Conservation (phyloP, 768 basidiomycete genomes). For the Tylopilus felleus region DNA sequence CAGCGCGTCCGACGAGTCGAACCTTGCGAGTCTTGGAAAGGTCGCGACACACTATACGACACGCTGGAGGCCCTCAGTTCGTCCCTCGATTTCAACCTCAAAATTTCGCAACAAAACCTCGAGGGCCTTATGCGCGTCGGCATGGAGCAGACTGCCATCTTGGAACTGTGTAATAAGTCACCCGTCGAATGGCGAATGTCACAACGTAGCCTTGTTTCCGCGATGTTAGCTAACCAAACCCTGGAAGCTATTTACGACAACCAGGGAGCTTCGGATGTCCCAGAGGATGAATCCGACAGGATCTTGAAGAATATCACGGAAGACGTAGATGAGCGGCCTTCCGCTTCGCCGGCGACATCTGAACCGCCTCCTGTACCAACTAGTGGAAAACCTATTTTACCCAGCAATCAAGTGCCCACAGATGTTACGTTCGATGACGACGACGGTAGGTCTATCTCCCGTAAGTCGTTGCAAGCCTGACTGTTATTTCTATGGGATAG, state of each 20-base stretch:
- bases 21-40: conserved; percentile 22
- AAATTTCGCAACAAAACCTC: conserved; percentile 35
- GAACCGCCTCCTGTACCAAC: conserved; percentile 11
- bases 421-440: conserved; percentile 14
- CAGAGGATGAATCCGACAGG: conserved; percentile 10
- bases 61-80: conserved; percentile 28
- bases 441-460: conserved; percentile 8
- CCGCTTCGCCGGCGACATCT: conserved; percentile 1
- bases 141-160: conserved; percentile 38
- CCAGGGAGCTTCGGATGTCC: conserved; percentile 4
- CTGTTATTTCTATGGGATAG: conserved; percentile 9
- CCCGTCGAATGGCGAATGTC: conserved; percentile 48
- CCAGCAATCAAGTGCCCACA: neutral
- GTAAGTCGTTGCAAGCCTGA: neutral
- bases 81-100: conserved; percentile 35
- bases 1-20: conserved; percentile 34
- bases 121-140: conserved; percentile 38
- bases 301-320: conserved; percentile 10
- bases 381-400: conserved; percentile 7
- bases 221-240: conserved; percentile 22
- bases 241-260: conserved; percentile 17
- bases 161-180: conserved; percentile 37
- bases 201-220: conserved; percentile 35
- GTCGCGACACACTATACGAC: conserved; percentile 26
- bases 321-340: neutral